Evolutionary conservation across 768 basidiomycete genomes (phyloP), one percentile per base, ranked within the genome.

Genomic region (Xerocomus brunneocitrinus): DNA sequence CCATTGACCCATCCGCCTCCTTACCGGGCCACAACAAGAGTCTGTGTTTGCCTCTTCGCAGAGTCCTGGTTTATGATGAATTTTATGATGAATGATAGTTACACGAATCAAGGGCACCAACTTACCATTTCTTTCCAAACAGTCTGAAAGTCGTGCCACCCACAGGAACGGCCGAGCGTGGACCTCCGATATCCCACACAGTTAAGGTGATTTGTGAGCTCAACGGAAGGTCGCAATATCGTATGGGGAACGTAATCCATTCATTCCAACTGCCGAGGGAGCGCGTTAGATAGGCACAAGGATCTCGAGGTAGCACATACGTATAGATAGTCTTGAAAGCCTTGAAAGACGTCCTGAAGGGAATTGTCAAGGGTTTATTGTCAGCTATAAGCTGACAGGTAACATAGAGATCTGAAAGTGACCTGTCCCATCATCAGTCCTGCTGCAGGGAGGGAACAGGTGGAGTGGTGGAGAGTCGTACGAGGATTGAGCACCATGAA

Each of bases 141-240:
- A 99, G 62, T 19, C 83, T 78, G 65, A 98, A 87, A 0, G 93
- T 97, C 3, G 93, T 83, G 1, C 95, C 95, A 30, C 95, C 97
- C 4, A 98, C 86, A 6, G 94, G 89, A 16, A 82, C 76, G 2
- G 91, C 84, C 43, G 79, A 75, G 7, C 91, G 80, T 24, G 92
- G 86, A 0, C 90, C 89, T 35, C 84, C 88, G 54, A 94, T 94
- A 65, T 98, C 95, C 90, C 93, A 98, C 7, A 98, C 87, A 0
- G 97, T 98, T 63, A 98, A 89, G 0, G 89, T 87, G 48, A 99
- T 78, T 62, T 97, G 94, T 1, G 93, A 85, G 66, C 76, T 87
- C 45, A 92, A 71, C 0, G 93, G 92, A n/a, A 99, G 76, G 65
- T 97, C 94, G 56, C 93, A 92, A 60, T 95, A 97, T 28, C 86